These are phyloP conservation scores for Boletus eberwhitei DNA, from an alignment of 768 basidiomycete genomes.

Conservation along the genomic window DNA sequence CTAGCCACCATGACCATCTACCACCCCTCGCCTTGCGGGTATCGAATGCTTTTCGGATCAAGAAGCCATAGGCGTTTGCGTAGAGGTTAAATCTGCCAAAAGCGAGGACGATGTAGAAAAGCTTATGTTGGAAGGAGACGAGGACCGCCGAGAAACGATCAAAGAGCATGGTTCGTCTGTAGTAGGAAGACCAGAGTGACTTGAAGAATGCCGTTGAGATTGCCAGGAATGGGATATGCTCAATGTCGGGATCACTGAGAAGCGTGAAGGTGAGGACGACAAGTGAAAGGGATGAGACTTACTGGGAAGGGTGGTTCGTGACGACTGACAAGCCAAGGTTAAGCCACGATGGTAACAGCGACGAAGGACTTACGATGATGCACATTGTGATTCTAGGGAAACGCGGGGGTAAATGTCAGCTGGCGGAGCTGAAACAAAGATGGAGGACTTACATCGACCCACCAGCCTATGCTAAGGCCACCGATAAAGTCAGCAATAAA, in stretches of 20 bases:
- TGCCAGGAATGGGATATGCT: conserved; percentile 92
- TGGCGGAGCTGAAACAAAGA: not conserved
- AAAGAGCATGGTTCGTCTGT: conserved; percentile 81
- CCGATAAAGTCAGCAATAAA: conserved; percentile 83
- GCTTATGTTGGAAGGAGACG: conserved; percentile 79
- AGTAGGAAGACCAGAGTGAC: conserved; percentile 90
- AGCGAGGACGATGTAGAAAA: conserved; percentile 88
- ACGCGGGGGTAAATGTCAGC: conserved; percentile 1
- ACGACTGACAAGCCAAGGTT: conserved; percentile 56
- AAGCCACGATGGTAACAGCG: not conserved
- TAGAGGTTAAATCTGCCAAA: conserved; percentile 96
- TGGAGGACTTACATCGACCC: conserved; percentile 82
- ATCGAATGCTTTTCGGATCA: conserved; percentile 64
- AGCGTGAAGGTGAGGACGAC: conserved; percentile 5
- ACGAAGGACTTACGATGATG: conserved; percentile 75
- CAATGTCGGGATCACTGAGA: conserved; percentile 76
- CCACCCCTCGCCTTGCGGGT: conserved; percentile 63
- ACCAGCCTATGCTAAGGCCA: conserved; percentile 95
- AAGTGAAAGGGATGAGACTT: conserved; percentile 28
- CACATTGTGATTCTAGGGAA: conserved; percentile 80
- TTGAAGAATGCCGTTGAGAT: conserved; percentile 85
- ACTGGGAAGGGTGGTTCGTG: conserved; percentile 97
- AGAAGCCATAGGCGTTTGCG: conserved; percentile 75
- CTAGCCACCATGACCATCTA: conserved; percentile 74
- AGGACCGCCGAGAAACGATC: conserved; percentile 65